Percentiles rank a stretch among this genome's conserved stretches.
phyloP scores from a whole-genome alignment of 441 rosid species.

The Kokia cookei region DNA sequence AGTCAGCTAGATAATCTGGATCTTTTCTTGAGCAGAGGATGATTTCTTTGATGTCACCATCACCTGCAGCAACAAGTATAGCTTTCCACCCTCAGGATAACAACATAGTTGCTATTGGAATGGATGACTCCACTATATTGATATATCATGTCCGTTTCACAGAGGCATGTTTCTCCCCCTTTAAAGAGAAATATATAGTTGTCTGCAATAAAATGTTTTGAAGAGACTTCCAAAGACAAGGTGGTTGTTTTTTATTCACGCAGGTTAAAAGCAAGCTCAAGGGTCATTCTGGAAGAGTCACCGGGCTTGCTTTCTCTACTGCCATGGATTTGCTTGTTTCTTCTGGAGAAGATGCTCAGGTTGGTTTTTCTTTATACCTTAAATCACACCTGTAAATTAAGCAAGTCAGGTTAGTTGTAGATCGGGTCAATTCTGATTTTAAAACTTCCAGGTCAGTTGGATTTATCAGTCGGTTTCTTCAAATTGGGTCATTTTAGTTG shows the following conservation, averaged over 20 bases:
- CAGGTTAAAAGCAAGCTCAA: conserved; percentile 42
- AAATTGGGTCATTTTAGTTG: no score
- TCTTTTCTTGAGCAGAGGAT: conserved; percentile 41
- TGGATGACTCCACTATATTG: conserved; percentile 45
- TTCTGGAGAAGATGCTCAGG: conserved; percentile 61
- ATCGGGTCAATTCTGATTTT: no score
- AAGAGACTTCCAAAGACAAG: neutral
- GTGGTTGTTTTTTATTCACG: neutral
- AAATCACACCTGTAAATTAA: no score
- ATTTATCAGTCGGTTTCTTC: no score
- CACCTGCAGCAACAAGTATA: conserved; percentile 58
- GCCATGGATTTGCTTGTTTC: conserved; percentile 39
- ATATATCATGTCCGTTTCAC: conserved; percentile 41
- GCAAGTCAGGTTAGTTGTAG: no score
- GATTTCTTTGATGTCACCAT: conserved; percentile 40
- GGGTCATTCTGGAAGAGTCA: conserved; percentile 48
- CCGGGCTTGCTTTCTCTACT: conserved; percentile 50
- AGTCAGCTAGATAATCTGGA: neutral
- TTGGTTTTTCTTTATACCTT: conserved; percentile 10
- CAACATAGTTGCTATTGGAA: conserved; percentile 57
- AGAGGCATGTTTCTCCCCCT: conserved; percentile 31
- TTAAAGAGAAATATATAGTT: neutral
- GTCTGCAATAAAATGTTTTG: neutral
- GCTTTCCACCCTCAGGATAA: conserved; percentile 63
- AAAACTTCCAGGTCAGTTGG: no score